These are phyloP conservation scores for Calonectria fujianensis DNA, from an alignment of 2,329 filamentous ascomycete species.

Conservation along the genomic window DNA sequence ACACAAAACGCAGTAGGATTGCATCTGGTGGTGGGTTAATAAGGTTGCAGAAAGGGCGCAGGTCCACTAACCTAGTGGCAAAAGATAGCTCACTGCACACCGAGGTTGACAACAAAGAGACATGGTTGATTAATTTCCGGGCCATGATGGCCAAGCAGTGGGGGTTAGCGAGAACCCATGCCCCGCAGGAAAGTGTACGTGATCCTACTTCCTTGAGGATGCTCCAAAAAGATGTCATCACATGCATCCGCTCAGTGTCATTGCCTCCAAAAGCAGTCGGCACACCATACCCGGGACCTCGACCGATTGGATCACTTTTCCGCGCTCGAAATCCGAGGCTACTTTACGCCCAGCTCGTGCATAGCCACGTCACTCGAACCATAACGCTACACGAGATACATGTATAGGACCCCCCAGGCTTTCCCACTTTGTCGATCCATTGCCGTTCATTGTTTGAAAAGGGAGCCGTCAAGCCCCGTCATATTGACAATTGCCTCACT, in stretches of 20 bases:
- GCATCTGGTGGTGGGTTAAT: slow-evolving; percentile 22
- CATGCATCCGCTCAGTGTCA: neutral
- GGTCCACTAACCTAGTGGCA: slow-evolving; percentile 20
- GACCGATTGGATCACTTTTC: neutral
- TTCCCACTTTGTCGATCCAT: slow-evolving; percentile 3
- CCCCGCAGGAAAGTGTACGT: neutral
- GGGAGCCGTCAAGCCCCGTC: neutral
- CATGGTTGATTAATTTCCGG: slow-evolving; percentile 20
- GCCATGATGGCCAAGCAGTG: slow-evolving; percentile 8
- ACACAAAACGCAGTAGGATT: slow-evolving; percentile 12
- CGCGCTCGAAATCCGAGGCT: neutral
- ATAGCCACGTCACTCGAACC: slow-evolving; percentile 17
- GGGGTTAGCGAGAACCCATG: slow-evolving; percentile 11
- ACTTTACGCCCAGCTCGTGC: neutral
- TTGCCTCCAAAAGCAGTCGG: neutral
- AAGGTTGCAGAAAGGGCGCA: slow-evolving; percentile 24
- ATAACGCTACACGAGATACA: slow-evolving; percentile 4
- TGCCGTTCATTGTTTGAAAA: neutral
- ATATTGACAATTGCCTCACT: slow-evolving; percentile 13
- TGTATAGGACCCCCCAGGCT: neutral
- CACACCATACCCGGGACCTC: neutral
- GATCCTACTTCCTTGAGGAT: slow-evolving; percentile 15
- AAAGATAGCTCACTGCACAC: slow-evolving; percentile 16
- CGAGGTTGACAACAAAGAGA: neutral
- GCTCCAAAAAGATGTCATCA: slow-evolving; percentile 17